Evolutionary conservation across 2,329 filamentous ascomycete genomes (phyloP), one percentile per base, ranked within the genome.

Genomic region (Akanthomyces muscarius): DNA sequence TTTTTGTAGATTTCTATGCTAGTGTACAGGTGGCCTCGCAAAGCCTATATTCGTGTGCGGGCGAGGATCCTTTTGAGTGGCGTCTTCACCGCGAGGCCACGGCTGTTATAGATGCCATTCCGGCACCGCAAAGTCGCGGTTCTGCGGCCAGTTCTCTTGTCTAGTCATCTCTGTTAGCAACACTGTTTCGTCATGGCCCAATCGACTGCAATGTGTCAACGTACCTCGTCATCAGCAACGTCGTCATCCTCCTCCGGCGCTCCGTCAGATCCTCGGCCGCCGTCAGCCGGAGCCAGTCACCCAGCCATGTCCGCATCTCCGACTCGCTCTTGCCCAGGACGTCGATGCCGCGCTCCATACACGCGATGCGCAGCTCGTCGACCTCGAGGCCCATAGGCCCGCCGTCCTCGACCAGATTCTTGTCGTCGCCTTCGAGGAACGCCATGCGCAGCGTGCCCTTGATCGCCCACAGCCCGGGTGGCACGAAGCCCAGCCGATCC

Each of bases 341-440:
- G 68, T 85, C 77, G 42, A 89, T 80, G 0, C 88, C 90, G 16
- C 89, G 81, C 66, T 92, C 89, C 63, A 86, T 81, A 69, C 89
- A 89, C 16, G 91, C 91, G 64, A 91, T 81, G 65, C 78, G 76
- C 23, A 92, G 76, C 78, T 96, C 91, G 45, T 84, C 83, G 8
- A 75, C 75, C 66, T 82, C 82, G 68, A 96, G 76, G 25, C 76
- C 81, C 60, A 69, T 70, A 10, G 71, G 71, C 0, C 88, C 89
- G 1, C 89, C 90, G 53, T 85, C 83, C 44, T 80, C 77, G 21
- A 81, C 70, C 54, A 97, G 82, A 72, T 94, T 77, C 66, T 71
- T 75, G 75, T 96, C 91, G 75, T 97, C 93, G 44, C 81, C 76
- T 52, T 81, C 81, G 65, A 97, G 72, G 71, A 90, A 91, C 47